A percentile compares a stretch with the other conserved stretches of the same genome.
Conservation (phyloP, 805 yeast species). For the Ogataea chonburiensis region DNA sequence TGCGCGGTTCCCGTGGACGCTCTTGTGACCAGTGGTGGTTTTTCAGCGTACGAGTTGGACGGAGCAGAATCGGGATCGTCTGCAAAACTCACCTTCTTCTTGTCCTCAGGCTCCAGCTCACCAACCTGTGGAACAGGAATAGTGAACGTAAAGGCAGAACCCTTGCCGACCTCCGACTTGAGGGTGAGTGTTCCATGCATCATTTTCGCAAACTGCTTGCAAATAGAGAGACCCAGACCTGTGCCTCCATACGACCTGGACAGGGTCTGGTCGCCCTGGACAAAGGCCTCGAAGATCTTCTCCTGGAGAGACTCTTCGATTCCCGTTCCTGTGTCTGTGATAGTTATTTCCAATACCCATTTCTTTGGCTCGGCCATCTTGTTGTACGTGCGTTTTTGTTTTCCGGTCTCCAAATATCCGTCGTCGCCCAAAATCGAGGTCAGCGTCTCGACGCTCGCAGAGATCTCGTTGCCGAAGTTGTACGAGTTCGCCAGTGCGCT, state of each 20-base stretch:
- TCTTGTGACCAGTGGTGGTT: slow-evolving; percentile 44
- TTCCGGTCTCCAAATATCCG: slow-evolving; percentile 21
- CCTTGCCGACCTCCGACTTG: slow-evolving; percentile 73
- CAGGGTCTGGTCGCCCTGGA: slow-evolving; percentile 93
- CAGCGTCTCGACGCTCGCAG: slow-evolving; percentile 8
- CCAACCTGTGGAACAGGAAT: slow-evolving; percentile 73
- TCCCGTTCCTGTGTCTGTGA: slow-evolving; percentile 92
- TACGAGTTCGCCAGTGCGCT: slow-evolving; percentile 44
- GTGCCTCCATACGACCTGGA: slow-evolving; percentile 95
- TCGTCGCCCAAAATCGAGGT: slow-evolving; percentile 18
- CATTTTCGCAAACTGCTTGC: slow-evolving; percentile 84
- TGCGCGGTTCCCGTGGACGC: slow-evolving; percentile 54
- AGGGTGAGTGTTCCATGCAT: slow-evolving; percentile 81
- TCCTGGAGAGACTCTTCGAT: slow-evolving; percentile 79
- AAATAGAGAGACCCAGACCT: slow-evolving; percentile 86
- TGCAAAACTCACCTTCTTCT: slow-evolving; percentile 43
- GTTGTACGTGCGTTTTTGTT: slow-evolving; percentile 17
- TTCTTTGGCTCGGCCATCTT: slow-evolving; percentile 33
- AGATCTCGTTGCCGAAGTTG: slow-evolving; percentile 15
- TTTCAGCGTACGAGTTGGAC: slow-evolving; percentile 31
- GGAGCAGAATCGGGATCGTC: no score
- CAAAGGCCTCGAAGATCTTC: slow-evolving; percentile 91
- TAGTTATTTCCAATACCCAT: slow-evolving; percentile 69
- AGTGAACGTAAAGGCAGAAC: slow-evolving; percentile 79
- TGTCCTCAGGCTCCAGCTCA: slow-evolving; percentile 40